A percentile compares a stretch with the other conserved stretches of the same genome.
These are phyloP conservation scores for Pinus taeda DNA, from an alignment of 75 land plant species.

Conservation along the genomic window DNA sequence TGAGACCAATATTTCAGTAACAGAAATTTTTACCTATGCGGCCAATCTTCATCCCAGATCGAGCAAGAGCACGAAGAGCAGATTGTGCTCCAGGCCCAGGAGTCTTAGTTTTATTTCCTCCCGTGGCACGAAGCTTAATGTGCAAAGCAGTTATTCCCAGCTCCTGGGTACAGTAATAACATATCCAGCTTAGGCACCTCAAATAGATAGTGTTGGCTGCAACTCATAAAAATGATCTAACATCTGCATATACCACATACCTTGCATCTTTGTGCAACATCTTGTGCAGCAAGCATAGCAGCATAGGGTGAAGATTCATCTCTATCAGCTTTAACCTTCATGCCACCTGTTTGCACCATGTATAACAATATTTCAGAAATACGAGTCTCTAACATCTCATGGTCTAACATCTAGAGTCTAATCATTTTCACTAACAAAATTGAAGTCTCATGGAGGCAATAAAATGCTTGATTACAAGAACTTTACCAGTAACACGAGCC, in stretches of 20 bases:
- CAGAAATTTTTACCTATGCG: conserved; percentile 48
- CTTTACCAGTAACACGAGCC: conserved; percentile 68
- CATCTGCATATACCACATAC: conserved; percentile 1
- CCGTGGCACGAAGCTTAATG: conserved; percentile 57
- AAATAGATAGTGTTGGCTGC: neutral
- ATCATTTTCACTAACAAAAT: neutral
- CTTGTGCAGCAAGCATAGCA: conserved; percentile 88
- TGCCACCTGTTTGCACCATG: conserved; percentile 37
- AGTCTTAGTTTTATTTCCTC: conserved; percentile 51
- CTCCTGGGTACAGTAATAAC: conserved; percentile 18
- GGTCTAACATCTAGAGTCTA: neutral
- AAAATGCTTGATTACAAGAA: conserved; percentile 16
- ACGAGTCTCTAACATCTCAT: neutral
- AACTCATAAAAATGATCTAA: neutral
- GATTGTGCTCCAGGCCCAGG: conserved; percentile 63
- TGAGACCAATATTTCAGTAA: neutral
- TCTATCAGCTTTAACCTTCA: conserved; percentile 68
- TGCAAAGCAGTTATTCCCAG: conserved; percentile 49
- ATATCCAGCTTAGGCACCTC: neutral
- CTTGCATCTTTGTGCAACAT: conserved; percentile 71
- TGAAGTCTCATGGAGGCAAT: neutral
- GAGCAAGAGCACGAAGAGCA: conserved; percentile 64
- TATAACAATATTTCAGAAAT: neutral
- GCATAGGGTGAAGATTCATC: conserved; percentile 84
- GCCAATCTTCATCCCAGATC: conserved; percentile 77